Percentiles rank a stretch among this genome's conserved stretches.
Conservation (phyloP, 305 asterid species). For the Fraxinus latifolia region DNA sequence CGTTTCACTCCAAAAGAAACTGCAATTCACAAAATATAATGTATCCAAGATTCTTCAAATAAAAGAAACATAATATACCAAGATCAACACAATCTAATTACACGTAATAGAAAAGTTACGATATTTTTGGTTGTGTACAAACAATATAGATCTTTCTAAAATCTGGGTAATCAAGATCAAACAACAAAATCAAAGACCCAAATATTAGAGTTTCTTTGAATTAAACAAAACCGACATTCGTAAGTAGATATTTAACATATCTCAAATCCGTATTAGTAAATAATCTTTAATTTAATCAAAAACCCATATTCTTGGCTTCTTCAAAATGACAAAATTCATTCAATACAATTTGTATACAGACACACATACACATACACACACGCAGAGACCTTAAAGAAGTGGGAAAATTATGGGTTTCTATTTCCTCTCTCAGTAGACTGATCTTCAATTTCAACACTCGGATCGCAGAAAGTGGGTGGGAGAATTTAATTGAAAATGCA, state of each 20-base stretch:
- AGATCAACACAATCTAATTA: background rate
- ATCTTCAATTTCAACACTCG: background rate
- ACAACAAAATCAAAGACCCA: background rate
- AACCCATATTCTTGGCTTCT: background rate
- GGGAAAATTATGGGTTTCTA: background rate
- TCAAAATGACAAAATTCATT: background rate
- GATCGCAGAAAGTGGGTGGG: background rate
- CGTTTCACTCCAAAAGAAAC: slow-evolving; percentile 5
- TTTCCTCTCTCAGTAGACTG: background rate
- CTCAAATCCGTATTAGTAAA: background rate
- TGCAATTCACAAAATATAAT: background rate
- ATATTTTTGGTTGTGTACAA: background rate
- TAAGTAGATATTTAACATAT: background rate
- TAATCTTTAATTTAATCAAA: background rate
- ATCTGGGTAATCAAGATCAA: slow-evolving; percentile 12
- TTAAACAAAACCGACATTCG: background rate
- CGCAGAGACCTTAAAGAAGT: background rate
- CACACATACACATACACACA: background rate
- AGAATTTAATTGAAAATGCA: background rate
- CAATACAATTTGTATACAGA: background rate
- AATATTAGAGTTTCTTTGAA: background rate
- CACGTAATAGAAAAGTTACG: background rate
- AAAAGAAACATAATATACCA: background rate
- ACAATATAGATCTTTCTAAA: background rate
- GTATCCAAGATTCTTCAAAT: background rate